These are phyloP conservation scores for Daldinia sp. DNA, from an alignment of 2,329 filamentous ascomycete species.

Conservation along the genomic window DNA sequence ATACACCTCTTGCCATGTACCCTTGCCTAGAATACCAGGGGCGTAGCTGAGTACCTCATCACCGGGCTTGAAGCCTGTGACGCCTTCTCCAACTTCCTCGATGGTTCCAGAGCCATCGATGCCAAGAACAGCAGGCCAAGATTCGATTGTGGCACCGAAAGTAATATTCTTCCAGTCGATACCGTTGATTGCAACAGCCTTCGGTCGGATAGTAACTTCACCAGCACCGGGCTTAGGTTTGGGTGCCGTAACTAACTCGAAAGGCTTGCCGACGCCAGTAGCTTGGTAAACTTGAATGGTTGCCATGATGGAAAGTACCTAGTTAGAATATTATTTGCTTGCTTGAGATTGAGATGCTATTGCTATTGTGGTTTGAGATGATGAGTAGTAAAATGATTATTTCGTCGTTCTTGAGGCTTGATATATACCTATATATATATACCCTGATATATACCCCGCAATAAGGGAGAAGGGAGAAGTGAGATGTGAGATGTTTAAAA, in stretches of 20 bases:
- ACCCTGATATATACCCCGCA: constrained; percentile 7
- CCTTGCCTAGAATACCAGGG: constrained; percentile 29
- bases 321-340: background rate
- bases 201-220: constrained; percentile 52
- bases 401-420: background rate
- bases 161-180: constrained; percentile 53
- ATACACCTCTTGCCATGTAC: constrained; percentile 50
- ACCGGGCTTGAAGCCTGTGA: constrained; percentile 49
- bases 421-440: constrained; percentile 19
- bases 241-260: constrained; percentile 40
- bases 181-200: constrained; percentile 52
- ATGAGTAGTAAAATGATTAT: background rate
- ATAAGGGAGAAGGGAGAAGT: background rate
- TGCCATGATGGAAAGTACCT: background rate
- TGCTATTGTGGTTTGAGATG: background rate
- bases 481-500: background rate
- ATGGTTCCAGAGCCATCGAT: constrained; percentile 53
- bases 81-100: constrained; percentile 50
- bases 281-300: constrained; percentile 35
- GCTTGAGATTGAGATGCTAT: too few relatives aligned
- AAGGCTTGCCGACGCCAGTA: constrained; percentile 29
- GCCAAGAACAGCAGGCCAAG: constrained; percentile 53
- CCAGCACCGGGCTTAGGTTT: constrained; percentile 43
- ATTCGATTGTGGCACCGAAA: constrained; percentile 46
- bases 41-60: constrained; percentile 48